Evolutionary conservation across 2,329 filamentous ascomycete species (phyloP), one percentile per base, ranked within the genome.

Genomic region (Pseudocercospora eumusae): DNA sequence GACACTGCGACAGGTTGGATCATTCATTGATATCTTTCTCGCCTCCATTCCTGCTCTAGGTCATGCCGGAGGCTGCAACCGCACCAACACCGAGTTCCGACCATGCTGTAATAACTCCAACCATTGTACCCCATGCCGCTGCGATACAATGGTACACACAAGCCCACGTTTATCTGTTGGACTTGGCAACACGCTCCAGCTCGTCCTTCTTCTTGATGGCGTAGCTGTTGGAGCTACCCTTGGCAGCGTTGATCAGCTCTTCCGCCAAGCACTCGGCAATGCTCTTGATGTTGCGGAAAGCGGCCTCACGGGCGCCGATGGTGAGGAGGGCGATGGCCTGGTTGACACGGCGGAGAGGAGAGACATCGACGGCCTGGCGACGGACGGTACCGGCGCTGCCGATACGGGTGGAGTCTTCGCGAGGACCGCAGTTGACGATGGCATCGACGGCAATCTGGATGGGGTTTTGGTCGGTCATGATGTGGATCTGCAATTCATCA

Each of bases 151-250:
- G 52, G 52, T 13, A 52, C 31, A 31, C 50, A 40, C 27, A 36
- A 54, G 21, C 13, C 52, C 52, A 54, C 65, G 61, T 93, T 93
- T 98, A 99, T 90, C 95, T 91, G 90, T 99, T 99, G 88, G 88
- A 92, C 92, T 99, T 99, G 84, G 95, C 95, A 77, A 99, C 95
- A 95, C 95, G 95, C 90, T 99, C 95, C 85, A 99, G 84, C 90
- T 99, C 96, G 83, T 99, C 95, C 93, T 99, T 99, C 92, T 99
- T 99, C 92, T 99, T 99, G 89, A 99, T 99, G 78, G 96, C 95
- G 82, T 98, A 99, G 74, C 93, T 97, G 92, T 99, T 99, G 85
- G 91, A 96, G 89, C 90, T 96, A 79, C 95, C 95, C 92, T 99
- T 99, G 82, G 96, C 96, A 80, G 96, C 96, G 88, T 99, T 99